phyloP scores from a whole-genome alignment of 2,329 filamentous ascomycete species.

The Lachnellula arida region DNA sequence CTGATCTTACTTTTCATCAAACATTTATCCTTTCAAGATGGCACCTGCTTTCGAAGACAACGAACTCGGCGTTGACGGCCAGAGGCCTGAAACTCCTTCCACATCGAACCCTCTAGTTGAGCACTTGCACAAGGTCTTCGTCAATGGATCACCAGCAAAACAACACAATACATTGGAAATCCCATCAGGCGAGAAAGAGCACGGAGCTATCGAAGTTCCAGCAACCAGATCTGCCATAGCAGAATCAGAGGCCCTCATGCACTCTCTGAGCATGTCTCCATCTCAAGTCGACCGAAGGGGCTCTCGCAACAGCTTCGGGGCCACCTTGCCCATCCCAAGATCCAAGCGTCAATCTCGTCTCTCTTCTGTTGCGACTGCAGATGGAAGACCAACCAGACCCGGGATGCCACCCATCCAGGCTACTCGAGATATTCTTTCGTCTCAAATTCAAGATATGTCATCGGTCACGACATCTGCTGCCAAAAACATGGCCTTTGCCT shows the following conservation, averaged over 20 bases:
- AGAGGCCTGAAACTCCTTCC: conserved; percentile 11
- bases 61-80: conserved; percentile 43
- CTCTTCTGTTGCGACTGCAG: conserved; percentile 53
- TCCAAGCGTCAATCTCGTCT: conserved; percentile 65
- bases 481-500: conserved; percentile 79
- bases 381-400: conserved; percentile 44
- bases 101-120: conserved; percentile 4
- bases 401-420: conserved; percentile 56
- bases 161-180: conserved; percentile 32
- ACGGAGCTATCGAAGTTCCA: conserved; percentile 60
- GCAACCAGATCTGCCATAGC: conserved; percentile 64
- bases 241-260: conserved; percentile 66
- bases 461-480: conserved; percentile 61
- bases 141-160: conserved; percentile 16
- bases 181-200: conserved; percentile 40
- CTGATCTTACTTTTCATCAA: neutral
- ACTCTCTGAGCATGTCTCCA: conserved; percentile 63
- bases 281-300: conserved; percentile 63
- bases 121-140: conserved; percentile 20
- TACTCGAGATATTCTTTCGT: conserved; percentile 62
- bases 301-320: conserved; percentile 72
- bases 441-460: conserved; percentile 64
- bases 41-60: conserved; percentile 55
- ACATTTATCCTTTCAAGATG: conserved; percentile 42
- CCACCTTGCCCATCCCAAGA: conserved; percentile 66